A percentile compares a stretch with the other conserved stretches of the same genome.
Conservation (phyloP, 805 yeast genomes). For the Candida ponderosae region DNA sequence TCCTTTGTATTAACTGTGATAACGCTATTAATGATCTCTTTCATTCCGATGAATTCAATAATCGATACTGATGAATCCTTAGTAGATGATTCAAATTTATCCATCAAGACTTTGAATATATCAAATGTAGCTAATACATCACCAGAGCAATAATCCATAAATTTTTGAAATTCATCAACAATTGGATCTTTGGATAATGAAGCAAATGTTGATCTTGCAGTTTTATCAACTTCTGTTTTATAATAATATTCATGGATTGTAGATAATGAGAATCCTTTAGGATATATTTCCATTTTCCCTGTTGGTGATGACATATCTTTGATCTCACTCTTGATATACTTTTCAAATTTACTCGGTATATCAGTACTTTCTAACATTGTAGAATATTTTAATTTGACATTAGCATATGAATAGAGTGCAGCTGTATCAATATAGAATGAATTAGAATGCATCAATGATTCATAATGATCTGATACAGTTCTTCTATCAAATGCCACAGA, state of each 20-base stretch:
- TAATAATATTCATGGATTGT: conserved; percentile 15
- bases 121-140: conserved; percentile 70
- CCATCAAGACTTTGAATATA: conserved; percentile 35
- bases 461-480: conserved; percentile 70
- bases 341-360: conserved; percentile 11
- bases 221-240: conserved; percentile 53
- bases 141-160: conserved; percentile 70
- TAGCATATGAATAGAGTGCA: conserved; percentile 88
- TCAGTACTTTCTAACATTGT: conserved; percentile 21
- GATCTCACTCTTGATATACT: conserved; percentile 2
- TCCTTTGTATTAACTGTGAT: background rate
- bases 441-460: conserved; percentile 42
- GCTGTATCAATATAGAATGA: conserved; percentile 80
- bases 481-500: conserved; percentile 84
- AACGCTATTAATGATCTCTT: background rate
- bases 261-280: conserved; percentile 1
- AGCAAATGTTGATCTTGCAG: conserved; percentile 53
- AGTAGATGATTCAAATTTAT: no score
- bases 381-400: conserved; percentile 63
- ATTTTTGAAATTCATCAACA: conserved; percentile 42
- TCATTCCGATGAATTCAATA: background rate
- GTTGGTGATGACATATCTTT: conserved; percentile 2
- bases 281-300: background rate
- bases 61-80: background rate
- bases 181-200: conserved; percentile 44